Evolutionary conservation across 2,329 filamentous ascomycete species (phyloP), one percentile per base, ranked within the genome.

Genomic region (Aspergillus fijiensis): DNA sequence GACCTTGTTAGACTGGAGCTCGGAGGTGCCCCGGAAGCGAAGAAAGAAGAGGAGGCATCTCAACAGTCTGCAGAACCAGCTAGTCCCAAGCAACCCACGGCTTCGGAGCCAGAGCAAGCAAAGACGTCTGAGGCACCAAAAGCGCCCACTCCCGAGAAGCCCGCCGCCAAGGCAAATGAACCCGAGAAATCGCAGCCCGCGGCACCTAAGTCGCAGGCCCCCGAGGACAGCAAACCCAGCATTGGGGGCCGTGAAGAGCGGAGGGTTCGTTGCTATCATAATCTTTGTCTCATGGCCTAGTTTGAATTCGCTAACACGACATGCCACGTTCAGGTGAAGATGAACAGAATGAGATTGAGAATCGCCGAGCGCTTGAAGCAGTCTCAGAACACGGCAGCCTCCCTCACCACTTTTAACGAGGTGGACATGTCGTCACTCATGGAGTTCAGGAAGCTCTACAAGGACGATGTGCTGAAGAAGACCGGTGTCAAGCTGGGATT

Each of bases 281-380:
- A 39, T 65, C 67, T 6, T 12, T 42, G 16, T 29, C 5, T 49
- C 6, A 14, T 25, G 27, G 14, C 19, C 31, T 25, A 11, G 27
- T 23, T 35, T 48, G 7, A 19, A n/a, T 42, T n/a, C 35, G 42
- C 58, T 62, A 39, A 64, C 48, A 42, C 48, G 33, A 31, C 45
- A 9, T 52, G 49, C 47, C 54, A 49, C 59, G 16, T 55, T 58
- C 70, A 95, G 91, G 92, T 98, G 72, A 99, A 99, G 85, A 99
- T 99, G 95, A 98, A 98, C 84, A 92, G 95, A 66, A 99, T 99
- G 95, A 92, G 95, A 67, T 87, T 98, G 63, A 89, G 95, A 63
- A 99, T 98, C 69, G 92, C 95, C 54, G 95, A 99, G 82, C 92
- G 95, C 69, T 86, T 99, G 66, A 99, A 99, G 87, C 95, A 99